phyloP scores from a whole-genome alignment of 2,329 filamentous ascomycete species.

The Botrytis elliptica region DNA sequence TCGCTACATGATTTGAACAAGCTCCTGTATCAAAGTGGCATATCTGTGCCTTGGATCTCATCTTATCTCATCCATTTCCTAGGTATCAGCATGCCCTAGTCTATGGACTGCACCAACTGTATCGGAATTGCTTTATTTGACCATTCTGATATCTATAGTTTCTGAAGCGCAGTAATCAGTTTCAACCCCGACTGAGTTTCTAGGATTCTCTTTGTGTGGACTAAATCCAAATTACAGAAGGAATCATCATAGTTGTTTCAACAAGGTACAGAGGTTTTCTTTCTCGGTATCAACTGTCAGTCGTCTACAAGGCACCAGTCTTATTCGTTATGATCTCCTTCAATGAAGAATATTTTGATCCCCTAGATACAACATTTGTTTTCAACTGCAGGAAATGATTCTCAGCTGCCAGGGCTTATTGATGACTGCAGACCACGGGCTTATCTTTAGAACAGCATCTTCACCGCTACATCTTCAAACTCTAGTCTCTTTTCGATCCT shows the following conservation, averaged over 20 bases:
- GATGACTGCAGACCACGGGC: conserved; percentile 9
- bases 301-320: neutral
- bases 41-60: neutral
- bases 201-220: neutral
- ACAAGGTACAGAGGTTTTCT: neutral
- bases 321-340: neutral
- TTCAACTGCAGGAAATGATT: neutral
- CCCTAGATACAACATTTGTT: neutral
- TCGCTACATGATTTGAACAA: neutral
- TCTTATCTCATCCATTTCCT: neutral
- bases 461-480: conserved; percentile 3
- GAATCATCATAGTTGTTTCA: neutral
- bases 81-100: neutral
- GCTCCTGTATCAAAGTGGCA: neutral
- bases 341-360: neutral
- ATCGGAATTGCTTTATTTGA: neutral
- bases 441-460: neutral
- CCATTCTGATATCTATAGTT: neutral
- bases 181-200: neutral
- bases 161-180: neutral
- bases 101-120: neutral
- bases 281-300: neutral
- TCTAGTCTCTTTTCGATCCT: neutral
- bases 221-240: neutral
- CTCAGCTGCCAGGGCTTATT: neutral